Evolutionary conservation across 192 early-diverging fungal species (phyloP), one percentile per base, ranked within the genome.

Genomic region (Spinellus fusiger): DNA sequence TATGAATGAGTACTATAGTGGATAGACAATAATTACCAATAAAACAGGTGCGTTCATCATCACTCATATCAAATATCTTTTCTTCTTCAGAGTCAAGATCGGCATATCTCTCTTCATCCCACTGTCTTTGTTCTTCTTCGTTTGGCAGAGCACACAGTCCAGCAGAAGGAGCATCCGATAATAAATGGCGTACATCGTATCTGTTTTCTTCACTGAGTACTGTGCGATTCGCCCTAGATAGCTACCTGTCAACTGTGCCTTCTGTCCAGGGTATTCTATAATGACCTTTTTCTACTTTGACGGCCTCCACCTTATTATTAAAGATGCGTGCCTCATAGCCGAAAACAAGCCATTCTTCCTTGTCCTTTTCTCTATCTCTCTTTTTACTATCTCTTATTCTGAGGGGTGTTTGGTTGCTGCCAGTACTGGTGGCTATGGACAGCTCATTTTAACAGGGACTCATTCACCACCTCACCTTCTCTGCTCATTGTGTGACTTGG

Each of bases 51-150:
- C 81, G 64, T 49, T 86, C 82, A 32, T 82, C 80, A 28, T 76
- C 68, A 44, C 63, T 56, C 77, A 83, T 75, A 12, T 71, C 62
- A 49, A 75, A 81, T 31, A 82, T 34, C 6, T 68, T 13, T 38
- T 85, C 83, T 48, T 82, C 81, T 29, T 83, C 82, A 10, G 80
- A 80, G 47, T 83, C 80, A 38, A 87, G 61, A 68, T 87, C 86
- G 13, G 31, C 52, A 64, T 73, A 88, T 25, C 86, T 78, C 34
- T 86, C 83, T 25, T 68, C 53, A 56, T 84, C 77, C 44, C 47
- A 72, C 22, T 33, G 10, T 22, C 38, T 50, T 2, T 80, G 69
- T 23, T 74, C 71, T 5, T 58, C 63, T 47, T 67, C 55, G 33
- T 22, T n/a, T 7, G 37, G 52, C 32, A 54, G 60, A 35, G 35